Base-by-base conservation (phyloP, 345 rosid species). In the Hypericum perforatum region DNA sequence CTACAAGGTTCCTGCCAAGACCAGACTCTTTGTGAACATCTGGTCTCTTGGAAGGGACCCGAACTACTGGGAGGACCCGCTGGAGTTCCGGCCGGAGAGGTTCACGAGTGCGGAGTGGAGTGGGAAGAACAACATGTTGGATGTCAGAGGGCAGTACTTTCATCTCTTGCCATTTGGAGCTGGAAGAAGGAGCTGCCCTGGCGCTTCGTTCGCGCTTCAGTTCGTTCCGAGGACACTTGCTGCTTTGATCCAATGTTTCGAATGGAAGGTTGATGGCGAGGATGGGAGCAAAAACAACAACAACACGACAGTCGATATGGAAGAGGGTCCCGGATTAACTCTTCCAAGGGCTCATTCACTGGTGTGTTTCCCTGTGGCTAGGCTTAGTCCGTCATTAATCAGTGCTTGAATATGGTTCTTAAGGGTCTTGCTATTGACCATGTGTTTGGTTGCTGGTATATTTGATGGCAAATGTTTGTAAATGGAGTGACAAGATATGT, bases 181-280 rank as follows among this genome's bases (percentile, higher is more conserved):
- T 16, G 80, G 77, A 11, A 65, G 77, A 60, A 47, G 77, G 54
- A 54, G 70, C 53, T 76, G 80, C 52, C 76, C 74, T 9, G 80
- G 80, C 37, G 72, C 76, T 16, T 75, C 80, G 14, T 45, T 68
- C 37, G 80, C 76, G 3, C 42, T 75, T 14, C 74, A 56, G 6
- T 44, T 75, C 5, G 67, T 75, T 13, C 72, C 69, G 6, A 39
- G 69, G 13, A 60, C 62, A 29, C 69, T 75, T 8, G 76, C 63
- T 37, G 63, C 72, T 11, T 14, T 71, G 67, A 61, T 75, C 15
- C 80, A 71, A 55, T 68, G 72, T 59, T 71, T 75, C 55, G 74
- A 71, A 12, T 71, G 72, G 80, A 57, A 56, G 39, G 58, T 15
- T 9, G 38, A 14, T 9, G 49, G 43, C 41, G 32, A 1, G 32